Conservation (phyloP, 805 yeast genomes). For the Myxozyma nipponensis region DNA sequence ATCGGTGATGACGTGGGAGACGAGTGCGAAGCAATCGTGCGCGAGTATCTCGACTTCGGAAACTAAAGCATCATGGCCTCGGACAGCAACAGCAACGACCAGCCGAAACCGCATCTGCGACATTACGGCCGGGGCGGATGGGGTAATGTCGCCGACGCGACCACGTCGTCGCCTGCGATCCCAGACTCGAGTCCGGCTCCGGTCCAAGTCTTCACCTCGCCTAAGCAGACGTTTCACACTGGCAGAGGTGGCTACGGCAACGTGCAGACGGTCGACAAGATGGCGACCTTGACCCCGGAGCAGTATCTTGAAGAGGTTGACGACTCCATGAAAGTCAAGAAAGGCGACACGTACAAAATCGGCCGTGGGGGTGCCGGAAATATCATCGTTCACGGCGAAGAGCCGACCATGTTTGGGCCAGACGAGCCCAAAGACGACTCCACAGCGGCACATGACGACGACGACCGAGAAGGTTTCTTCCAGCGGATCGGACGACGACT, state of each 20-base stretch:
- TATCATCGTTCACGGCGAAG: constrained; percentile 28
- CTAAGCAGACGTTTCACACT: constrained; percentile 35
- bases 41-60: background rate
- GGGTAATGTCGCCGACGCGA: constrained; percentile 25
- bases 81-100: background rate
- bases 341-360: constrained; percentile 34
- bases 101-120: constrained; percentile 1
- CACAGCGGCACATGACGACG: background rate
- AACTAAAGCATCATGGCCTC: background rate
- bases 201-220: constrained; percentile 37
- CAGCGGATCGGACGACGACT: constrained; percentile 10
- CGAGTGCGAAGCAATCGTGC: background rate
- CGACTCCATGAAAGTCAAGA: constrained; percentile 34
- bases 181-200: constrained; percentile 37
- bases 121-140: constrained; percentile 29
- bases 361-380: constrained; percentile 42
- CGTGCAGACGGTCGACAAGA: constrained; percentile 33
- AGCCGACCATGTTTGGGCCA: constrained; percentile 2
- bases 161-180: constrained; percentile 22
- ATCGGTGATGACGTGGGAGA: background rate
- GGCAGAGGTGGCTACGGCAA: constrained; percentile 43
- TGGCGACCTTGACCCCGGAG: constrained; percentile 34
- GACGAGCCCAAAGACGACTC: background rate
- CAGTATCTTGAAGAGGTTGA: constrained; percentile 37
- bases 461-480: constrained; percentile 7